Percentiles rank a stretch among this genome's conserved stretches.
Conservation (phyloP, 208 protist species). For the Trypanosoma mega region DNA sequence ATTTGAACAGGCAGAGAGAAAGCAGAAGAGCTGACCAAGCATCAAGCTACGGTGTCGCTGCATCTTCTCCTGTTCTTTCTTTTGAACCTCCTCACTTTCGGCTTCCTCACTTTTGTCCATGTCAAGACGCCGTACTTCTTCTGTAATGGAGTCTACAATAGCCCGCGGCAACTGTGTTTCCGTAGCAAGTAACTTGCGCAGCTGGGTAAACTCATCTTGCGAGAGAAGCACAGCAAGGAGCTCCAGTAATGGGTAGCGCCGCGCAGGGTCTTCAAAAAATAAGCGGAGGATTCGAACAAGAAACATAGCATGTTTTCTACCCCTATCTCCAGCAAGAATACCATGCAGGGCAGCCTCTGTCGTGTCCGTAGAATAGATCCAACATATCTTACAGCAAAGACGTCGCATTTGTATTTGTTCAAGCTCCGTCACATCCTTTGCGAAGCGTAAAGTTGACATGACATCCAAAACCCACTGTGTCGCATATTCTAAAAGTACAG, state of each 20-base stretch:
- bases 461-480: constrained; percentile 39
- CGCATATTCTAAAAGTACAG: constrained; percentile 23
- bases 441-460: constrained; percentile 27
- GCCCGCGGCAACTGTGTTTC: constrained; percentile 27
- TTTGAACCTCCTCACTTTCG: not conserved
- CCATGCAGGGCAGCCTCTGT: not conserved
- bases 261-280: constrained; percentile 41
- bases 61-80: constrained; percentile 7
- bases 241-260: constrained; percentile 56
- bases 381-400: constrained; percentile 42
- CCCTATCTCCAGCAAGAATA: not conserved
- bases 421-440: constrained; percentile 11
- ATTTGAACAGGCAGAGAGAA: constrained; percentile 22
- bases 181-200: constrained; percentile 11
- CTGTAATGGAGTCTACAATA: constrained; percentile 25
- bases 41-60: constrained; percentile 9
- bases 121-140: constrained; percentile 11
- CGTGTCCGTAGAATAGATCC: constrained; percentile 42
- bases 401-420: constrained; percentile 36
- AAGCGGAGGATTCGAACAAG: constrained; percentile 45
- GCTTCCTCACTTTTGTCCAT: not conserved
- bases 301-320: constrained; percentile 18
- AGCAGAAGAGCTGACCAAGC: constrained; percentile 30
- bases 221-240: constrained; percentile 65
- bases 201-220: constrained; percentile 28